Base-by-base conservation (phyloP, 129 eudicot genomes). In the Scalesia atractyloides region DNA sequence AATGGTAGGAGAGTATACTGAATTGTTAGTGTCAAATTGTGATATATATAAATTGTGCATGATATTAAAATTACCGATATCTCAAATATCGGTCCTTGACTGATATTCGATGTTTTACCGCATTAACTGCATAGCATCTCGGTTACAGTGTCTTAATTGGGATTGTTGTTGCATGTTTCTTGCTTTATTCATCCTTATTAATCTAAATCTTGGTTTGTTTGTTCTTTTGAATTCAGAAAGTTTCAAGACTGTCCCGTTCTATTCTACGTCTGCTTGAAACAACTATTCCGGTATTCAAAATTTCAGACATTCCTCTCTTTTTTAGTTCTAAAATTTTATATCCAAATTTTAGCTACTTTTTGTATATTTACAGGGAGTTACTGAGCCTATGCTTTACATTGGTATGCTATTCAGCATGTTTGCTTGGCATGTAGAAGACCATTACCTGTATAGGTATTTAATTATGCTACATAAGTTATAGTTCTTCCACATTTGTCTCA, bases 341-440 rank as follows among this genome's bases (percentile, higher is more conserved):
- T 41, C 26, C n/a, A 30, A 46, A 37, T 74, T 36, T 67, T 80
- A 11, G 64, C 16, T 71, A 69, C 71, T 67, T 13, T 67, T 66
- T 68, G 62, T 62, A 68, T 50, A 37, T 36, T 69, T 61, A 26
- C 81, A 88, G 97, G 97, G 99, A 74, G 96, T 95, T 62, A 93
- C 98, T 46, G 98, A 93, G 66, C 98, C 98, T 11, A 93, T 93
- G 98, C 95, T 93, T 34, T 93, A 93, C 70, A 93, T 93, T 20
- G 98, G 98, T 72, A 93, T 93, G 98, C 84, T 93, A n/a, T 93
- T 93, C 62, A 93, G 98, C 74, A 89, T 93, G 95, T 93, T 93
- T 82, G 96, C 98, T 44, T 93, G 98, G 98, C 98, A 93, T 76
- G 98, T 93, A 77, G 98, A 93, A 83, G 98, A 93, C 84, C 98